phyloP scores from a whole-genome alignment of 2,329 filamentous ascomycete genomes.

The Fusarium humuli region DNA sequence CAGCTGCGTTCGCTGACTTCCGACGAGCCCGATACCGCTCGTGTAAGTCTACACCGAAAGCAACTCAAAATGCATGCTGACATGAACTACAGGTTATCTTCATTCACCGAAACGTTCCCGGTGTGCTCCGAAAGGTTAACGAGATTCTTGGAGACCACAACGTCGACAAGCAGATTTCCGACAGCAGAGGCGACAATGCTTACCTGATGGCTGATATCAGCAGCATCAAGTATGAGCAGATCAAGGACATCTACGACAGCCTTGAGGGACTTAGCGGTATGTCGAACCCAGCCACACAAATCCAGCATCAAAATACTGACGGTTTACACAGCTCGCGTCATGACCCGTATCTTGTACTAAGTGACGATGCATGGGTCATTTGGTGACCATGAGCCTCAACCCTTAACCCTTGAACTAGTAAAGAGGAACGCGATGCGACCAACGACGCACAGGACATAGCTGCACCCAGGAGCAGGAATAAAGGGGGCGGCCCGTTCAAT shows the following conservation, averaged over 20 bases:
- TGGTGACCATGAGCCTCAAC: conserved; percentile 25
- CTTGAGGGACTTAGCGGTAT: conserved; percentile 84
- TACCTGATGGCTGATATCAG: conserved; percentile 99
- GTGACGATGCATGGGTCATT: conserved; percentile 19
- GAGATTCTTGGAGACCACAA: conserved; percentile 95
- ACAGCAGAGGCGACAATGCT: conserved; percentile 92
- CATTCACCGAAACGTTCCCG: conserved; percentile 96
- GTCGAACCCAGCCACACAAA: conserved; percentile 47
- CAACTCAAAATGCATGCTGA: conserved; percentile 25
- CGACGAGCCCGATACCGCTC: conserved; percentile 88
- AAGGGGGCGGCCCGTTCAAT: conserved; percentile 35
- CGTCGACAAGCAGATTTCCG: conserved; percentile 98
- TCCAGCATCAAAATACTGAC: conserved; percentile 24
- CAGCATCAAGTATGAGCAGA: conserved; percentile 81
- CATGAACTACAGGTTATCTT: conserved; percentile 75
- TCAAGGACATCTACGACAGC: conserved; percentile 86
- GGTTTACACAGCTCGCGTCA: conserved; percentile 54
- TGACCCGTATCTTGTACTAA: conserved; percentile 62
- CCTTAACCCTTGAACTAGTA: conserved; percentile 24
- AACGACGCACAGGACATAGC: conserved; percentile 24
- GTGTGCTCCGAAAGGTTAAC: conserved; percentile 94
- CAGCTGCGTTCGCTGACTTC: conserved; percentile 88
- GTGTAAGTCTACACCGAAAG: conserved; percentile 60
- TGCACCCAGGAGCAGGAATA: conserved; percentile 26
- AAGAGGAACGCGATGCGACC: conserved; percentile 33